A percentile compares a stretch with the other conserved stretches of the same genome.
phyloP scores from a whole-genome alignment of 176 grass and related monocot species.

The Phragmites australis region DNA sequence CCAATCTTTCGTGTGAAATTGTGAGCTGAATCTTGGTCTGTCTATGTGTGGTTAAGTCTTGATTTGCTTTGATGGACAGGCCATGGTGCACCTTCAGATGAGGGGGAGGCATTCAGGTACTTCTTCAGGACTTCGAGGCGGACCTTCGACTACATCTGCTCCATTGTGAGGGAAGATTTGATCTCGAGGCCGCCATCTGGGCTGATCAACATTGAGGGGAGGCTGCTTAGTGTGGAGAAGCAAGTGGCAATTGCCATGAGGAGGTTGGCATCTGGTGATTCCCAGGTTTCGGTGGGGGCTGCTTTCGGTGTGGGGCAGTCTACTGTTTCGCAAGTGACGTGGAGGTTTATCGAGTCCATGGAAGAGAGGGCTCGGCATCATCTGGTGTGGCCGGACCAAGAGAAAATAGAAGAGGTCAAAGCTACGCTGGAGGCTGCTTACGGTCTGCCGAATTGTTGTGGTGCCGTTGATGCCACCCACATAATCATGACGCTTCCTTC shows the following conservation, averaged over 20 bases:
- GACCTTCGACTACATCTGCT: constrained; percentile 98
- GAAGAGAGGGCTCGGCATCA: constrained; percentile 79
- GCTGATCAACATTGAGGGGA: constrained; percentile 95
- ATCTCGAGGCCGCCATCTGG: constrained; percentile 94
- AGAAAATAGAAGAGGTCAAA: constrained; percentile 73
- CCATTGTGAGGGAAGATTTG: constrained; percentile 85
- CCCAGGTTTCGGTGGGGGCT: constrained; percentile 84
- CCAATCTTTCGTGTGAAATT: neutral
- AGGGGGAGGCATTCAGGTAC: constrained; percentile 88
- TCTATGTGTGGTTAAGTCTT: constrained; percentile 7
- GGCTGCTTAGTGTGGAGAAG: constrained; percentile 97
- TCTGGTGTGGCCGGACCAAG: constrained; percentile 70
- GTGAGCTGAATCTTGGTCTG: constrained; percentile 7
- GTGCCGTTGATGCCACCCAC: constrained; percentile 87
- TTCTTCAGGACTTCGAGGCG: constrained; percentile 93
- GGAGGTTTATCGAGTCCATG: constrained; percentile 98
- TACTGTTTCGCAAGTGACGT: constrained; percentile 95
- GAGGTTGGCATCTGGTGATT: constrained; percentile 89
- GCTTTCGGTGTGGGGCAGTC: constrained; percentile 96
- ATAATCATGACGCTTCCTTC: constrained; percentile 93
- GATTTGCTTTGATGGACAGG: constrained; percentile 54
- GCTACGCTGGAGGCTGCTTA: constrained; percentile 53
- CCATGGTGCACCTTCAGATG: constrained; percentile 57
- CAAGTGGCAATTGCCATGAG: constrained; percentile 97
- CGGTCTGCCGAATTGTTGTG: constrained; percentile 84